A percentile compares a stretch with the other conserved stretches of the same genome.
These are phyloP conservation scores for Globisporangium middletonii DNA, from an alignment of 352 stramenopile genomes.

Conservation along the genomic window DNA sequence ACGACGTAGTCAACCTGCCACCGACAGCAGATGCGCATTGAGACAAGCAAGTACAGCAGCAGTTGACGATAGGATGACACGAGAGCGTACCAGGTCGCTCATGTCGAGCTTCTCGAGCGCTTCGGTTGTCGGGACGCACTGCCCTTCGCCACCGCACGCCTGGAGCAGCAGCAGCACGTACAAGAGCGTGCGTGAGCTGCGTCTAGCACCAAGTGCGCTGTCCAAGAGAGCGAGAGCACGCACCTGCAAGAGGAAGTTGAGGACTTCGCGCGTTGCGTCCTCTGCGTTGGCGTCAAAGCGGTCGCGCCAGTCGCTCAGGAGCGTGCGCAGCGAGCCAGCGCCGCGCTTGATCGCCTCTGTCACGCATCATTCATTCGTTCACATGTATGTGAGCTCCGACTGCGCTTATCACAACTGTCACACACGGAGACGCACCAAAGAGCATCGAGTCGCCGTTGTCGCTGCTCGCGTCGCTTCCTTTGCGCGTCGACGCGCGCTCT, in stretches of 20 bases:
- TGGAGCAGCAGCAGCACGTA: constrained; percentile 6
- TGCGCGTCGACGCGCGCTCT: neutral
- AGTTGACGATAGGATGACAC: neutral
- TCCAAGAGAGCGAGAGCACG: neutral
- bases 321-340: constrained; percentile 39
- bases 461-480: constrained; percentile 12
- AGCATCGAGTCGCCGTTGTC: constrained; percentile 5
- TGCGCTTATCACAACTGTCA: neutral
- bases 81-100: constrained; percentile 36
- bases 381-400: too few relatives aligned
- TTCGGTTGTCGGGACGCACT: constrained; percentile 44
- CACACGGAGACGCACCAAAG: constrained; percentile 1
- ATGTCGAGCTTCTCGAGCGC: constrained; percentile 70
- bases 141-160: constrained; percentile 47
- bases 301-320: constrained; percentile 63
- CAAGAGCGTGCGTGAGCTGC: neutral
- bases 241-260: constrained; percentile 73
- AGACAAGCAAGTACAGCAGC: too few relatives aligned
- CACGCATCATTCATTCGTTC: neutral
- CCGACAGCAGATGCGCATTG: too few relatives aligned
- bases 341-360: constrained; percentile 53
- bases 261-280: constrained; percentile 50
- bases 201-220: neutral
- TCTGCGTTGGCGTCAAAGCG: constrained; percentile 60
- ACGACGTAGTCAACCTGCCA: constrained; percentile 47